Conservation (phyloP, 768 basidiomycete genomes). For the Tricholoma flavovirens region DNA sequence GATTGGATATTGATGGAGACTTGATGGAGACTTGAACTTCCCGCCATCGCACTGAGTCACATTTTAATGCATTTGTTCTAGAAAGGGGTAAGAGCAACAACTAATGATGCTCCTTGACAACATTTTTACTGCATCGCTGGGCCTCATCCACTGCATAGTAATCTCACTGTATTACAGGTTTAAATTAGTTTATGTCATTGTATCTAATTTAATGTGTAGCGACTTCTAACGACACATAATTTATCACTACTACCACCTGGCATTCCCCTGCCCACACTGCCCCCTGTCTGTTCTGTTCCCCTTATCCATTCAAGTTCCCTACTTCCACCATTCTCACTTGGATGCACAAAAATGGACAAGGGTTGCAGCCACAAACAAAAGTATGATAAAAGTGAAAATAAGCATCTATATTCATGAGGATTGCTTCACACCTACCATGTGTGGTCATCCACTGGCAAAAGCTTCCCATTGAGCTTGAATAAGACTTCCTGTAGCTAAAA, state of each 20-base stretch:
- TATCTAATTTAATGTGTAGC: too few species aligned
- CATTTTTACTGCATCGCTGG: neutral
- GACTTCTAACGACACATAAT: too few species aligned
- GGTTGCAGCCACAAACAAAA: neutral
- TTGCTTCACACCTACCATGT: neutral
- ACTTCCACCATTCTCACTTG: neutral
- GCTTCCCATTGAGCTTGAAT: neutral
- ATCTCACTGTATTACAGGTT: too few species aligned
- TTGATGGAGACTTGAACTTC: too few species aligned
- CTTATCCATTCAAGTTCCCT: neutral
- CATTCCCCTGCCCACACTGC: neutral
- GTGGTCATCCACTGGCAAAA: neutral
- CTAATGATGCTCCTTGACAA: neutral
- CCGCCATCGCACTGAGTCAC: neutral
- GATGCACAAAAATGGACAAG: neutral
- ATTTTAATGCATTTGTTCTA: neutral
- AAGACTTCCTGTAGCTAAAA: neutral
- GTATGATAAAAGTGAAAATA: neutral
- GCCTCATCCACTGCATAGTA: neutral
- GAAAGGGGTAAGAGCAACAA: neutral
- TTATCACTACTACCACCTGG: neutral
- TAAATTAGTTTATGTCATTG: too few species aligned
- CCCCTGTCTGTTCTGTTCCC: neutral
- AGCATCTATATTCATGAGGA: neutral
- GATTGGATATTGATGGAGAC: too few species aligned